phyloP scores from a whole-genome alignment of 2,329 filamentous ascomycete genomes.

The Piedraia hortae region DNA sequence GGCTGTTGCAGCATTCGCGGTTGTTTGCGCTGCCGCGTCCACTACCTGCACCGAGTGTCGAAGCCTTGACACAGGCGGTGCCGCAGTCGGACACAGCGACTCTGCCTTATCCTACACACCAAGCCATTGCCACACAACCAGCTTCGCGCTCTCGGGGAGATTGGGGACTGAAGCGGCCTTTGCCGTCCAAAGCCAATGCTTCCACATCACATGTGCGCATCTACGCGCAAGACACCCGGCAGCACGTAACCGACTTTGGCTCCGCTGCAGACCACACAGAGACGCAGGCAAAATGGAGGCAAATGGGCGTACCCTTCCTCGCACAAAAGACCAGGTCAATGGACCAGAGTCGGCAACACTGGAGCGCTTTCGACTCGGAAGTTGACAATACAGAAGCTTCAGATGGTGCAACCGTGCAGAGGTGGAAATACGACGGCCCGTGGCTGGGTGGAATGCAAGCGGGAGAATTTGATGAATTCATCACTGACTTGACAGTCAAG shows the following conservation, averaged over 20 bases:
- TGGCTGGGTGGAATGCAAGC: conserved; percentile 28
- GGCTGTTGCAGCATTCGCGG: conserved; percentile 59
- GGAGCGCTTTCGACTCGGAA: conserved; percentile 16
- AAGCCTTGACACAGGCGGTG: conserved; percentile 16
- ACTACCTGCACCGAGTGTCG: conserved; percentile 31
- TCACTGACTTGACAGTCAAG: conserved; percentile 13
- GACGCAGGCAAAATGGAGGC: conserved; percentile 63
- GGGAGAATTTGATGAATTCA: conserved; percentile 25
- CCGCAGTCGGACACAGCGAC: conserved; percentile 42
- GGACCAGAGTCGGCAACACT: conserved; percentile 1
- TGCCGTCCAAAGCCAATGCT: conserved; percentile 51
- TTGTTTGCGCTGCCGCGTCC: conserved; percentile 67
- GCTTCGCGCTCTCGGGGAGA: conserved; percentile 52
- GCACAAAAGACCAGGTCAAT: conserved; percentile 13
- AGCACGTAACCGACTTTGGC: conserved; percentile 71
- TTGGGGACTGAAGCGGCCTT: conserved; percentile 71
- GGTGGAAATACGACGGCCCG: conserved; percentile 32
- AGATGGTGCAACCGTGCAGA: conserved; percentile 8
- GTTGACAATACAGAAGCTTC: conserved; percentile 17
- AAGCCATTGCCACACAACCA: conserved; percentile 52
- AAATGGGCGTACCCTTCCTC: conserved; percentile 46
- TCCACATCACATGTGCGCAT: conserved; percentile 48
- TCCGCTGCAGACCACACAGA: conserved; percentile 58
- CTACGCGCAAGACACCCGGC: conserved; percentile 52
- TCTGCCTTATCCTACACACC: conserved; percentile 48